phyloP scores from a whole-genome alignment of 345 rosid genomes.

The Moricandia arvensis region DNA sequence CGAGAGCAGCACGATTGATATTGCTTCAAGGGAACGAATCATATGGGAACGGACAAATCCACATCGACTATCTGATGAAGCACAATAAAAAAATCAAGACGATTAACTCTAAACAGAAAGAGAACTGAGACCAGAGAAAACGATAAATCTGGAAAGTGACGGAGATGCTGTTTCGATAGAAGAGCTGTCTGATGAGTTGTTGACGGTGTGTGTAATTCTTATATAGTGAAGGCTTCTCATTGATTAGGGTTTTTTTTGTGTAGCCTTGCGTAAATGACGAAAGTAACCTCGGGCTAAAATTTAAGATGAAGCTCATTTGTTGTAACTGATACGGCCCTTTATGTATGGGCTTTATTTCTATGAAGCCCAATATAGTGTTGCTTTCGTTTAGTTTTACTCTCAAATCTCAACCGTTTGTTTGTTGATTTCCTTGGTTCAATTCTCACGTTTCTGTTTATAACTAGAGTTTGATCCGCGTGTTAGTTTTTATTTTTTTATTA shows the following conservation, averaged over 20 bases:
- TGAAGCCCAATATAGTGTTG: neutral
- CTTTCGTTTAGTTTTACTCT: neutral
- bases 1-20: constrained; percentile 50
- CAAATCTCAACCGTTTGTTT: no score
- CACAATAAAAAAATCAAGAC: neutral
- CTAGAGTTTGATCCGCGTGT: no score
- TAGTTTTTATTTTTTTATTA: no score
- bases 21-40: constrained; percentile 96
- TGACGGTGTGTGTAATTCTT: neutral
- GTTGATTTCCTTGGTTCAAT: no score
- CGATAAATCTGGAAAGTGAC: no score
- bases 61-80: constrained; percentile 60
- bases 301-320: neutral
- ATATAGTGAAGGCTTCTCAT: neutral
- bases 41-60: constrained; percentile 59
- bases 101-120: neutral
- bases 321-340: neutral
- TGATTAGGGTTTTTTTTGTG: constrained; percentile 31
- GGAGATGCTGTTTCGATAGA: no score
- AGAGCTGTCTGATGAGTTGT: neutral
- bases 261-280: neutral
- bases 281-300: constrained; percentile 7
- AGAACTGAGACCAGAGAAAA: neutral
- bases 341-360: neutral
- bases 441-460: no score